Base-by-base conservation (phyloP, 1,139 yeast species). In the Nakaseomyces sp. region DNA sequence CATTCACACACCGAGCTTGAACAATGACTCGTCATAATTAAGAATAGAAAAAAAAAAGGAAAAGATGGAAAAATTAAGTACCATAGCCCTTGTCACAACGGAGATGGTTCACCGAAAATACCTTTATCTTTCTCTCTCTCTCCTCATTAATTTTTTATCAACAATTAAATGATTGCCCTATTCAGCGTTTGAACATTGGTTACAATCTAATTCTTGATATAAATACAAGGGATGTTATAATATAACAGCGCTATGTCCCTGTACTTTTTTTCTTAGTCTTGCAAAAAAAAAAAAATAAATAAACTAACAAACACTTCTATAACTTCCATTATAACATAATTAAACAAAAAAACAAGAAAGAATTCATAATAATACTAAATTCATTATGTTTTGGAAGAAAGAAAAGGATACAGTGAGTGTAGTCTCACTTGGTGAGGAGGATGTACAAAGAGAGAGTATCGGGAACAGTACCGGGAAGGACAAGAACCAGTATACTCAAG, bases 401-500 rank as follows among this genome's bases (percentile, higher is more conserved):
- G 38, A 35, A 12, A 35, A 35, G 13, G 38, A 35, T 19, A 22
- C 26, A 3, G 38, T 35, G 28, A 35, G 38, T 12, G 38, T 35
- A 8, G 28, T 35, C 28, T 35, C 38, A 12, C 38, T 35, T 5
- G 37, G 37, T 12, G 38, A 35, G 12, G 38, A 35, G 18, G 38
- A 35, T 15, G 28, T 35, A 5, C 38, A 35, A 18, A n/a, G 28
- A 8, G 38, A 35, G 18, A 35, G 28, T 13, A 20, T 35, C 18
- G 25, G 32, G 6, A 28, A 15, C 24, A 37, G 33, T 10, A 24
- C 17, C 18, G 17, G 15, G 18, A 26, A 26, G 24, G 33, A 46
- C 40, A 44, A 48, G 35, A 50, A 50, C 28, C 37, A 30, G 18
- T 13, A 13, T 5, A 12, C n/a, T 12, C 53, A 50, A 44, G 44